phyloP scores from a whole-genome alignment of 805 yeast species.

The Torulaspora microellipsoides region DNA sequence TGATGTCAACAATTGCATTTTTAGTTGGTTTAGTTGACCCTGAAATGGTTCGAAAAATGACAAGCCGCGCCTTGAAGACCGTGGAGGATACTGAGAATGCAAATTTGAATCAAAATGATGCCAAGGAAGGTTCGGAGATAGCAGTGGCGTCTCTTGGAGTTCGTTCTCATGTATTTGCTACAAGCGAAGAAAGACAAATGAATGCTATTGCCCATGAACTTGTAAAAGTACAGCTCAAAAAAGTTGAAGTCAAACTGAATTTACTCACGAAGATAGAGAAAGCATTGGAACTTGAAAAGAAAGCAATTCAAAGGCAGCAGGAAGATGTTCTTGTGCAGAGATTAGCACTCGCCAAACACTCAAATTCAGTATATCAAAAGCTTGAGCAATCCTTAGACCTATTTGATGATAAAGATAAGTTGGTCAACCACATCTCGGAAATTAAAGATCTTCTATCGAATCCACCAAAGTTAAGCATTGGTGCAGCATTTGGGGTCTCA shows the following conservation, averaged over 20 bases:
- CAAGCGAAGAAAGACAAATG: constrained; percentile 76
- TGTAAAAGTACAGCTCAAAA: constrained; percentile 56
- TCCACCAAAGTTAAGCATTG: constrained; percentile 32
- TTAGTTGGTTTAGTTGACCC: constrained; percentile 82
- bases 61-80: constrained; percentile 49
- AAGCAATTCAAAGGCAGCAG: constrained; percentile 54
- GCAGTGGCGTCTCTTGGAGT: constrained; percentile 76
- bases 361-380: constrained; percentile 45
- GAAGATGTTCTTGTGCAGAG: constrained; percentile 64
- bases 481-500: constrained; percentile 28
- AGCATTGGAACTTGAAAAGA: constrained; percentile 61
- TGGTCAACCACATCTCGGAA: constrained; percentile 20
- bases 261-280: constrained; percentile 59
- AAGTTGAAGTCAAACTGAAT: constrained; percentile 58
- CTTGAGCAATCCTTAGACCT: constrained; percentile 22
- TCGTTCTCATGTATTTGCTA: constrained; percentile 72
- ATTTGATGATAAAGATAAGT: constrained; percentile 19
- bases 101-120: constrained; percentile 7
- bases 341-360: constrained; percentile 57
- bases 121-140: constrained; percentile 60
- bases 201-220: constrained; percentile 52
- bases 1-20: constrained; percentile 86
- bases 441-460: constrained; percentile 26
- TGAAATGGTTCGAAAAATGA: constrained; percentile 78
- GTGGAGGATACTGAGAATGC: constrained; percentile 12